Evolutionary conservation across 2,329 filamentous ascomycete genomes (phyloP).

Genomic region (Neofusicoccum parvum): DNA sequence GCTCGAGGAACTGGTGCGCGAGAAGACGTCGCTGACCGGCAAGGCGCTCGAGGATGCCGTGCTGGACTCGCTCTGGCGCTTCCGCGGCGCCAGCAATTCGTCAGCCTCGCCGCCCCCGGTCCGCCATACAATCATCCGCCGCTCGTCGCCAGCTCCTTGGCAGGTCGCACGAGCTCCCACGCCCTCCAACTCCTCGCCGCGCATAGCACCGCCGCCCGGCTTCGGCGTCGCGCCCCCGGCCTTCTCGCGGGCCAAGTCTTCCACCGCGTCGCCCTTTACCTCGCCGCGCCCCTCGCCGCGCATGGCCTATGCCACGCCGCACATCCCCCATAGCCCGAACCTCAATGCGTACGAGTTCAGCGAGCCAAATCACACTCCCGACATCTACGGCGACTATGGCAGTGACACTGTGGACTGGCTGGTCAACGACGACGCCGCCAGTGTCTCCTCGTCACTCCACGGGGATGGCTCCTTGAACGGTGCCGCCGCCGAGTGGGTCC

Average conservation of each 20-base stretch:
- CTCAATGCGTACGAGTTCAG: slow-evolving; percentile 95
- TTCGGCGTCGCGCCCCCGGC: slow-evolving; percentile 72
- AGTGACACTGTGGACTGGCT: slow-evolving; percentile 97
- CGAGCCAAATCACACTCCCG: slow-evolving; percentile 74
- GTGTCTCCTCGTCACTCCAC: slow-evolving; percentile 73
- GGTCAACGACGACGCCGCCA: slow-evolving; percentile 81
- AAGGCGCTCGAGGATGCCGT: slow-evolving; percentile 84
- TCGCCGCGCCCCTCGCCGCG: slow-evolving; percentile 92
- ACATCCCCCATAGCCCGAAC: slow-evolving; percentile 90
- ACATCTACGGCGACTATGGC: slow-evolving; percentile 88
- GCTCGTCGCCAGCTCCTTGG: slow-evolving; percentile 92
- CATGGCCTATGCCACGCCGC: slow-evolving; percentile 83
- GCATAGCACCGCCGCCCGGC: slow-evolving; percentile 78
- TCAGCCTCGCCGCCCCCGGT: slow-evolving; percentile 79
- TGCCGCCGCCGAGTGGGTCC: slow-evolving; percentile 77
- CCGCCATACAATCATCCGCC: slow-evolving; percentile 85
- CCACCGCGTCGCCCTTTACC: slow-evolving; percentile 83
- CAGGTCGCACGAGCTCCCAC: slow-evolving; percentile 74
- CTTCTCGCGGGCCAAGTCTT: slow-evolving; percentile 75
- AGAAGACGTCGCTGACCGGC: slow-evolving; percentile 74
- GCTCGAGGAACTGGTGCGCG: slow-evolving; percentile 81
- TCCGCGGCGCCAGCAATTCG: slow-evolving; percentile 64
- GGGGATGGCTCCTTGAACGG: slow-evolving; percentile 73
- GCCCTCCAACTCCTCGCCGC: slow-evolving; percentile 79
- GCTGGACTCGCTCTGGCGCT: slow-evolving; percentile 87